A percentile compares a stretch with the other conserved stretches of the same genome.
phyloP scores from a whole-genome alignment of 371 early-diverging fungal species.

The Furculomyces boomerangus region DNA sequence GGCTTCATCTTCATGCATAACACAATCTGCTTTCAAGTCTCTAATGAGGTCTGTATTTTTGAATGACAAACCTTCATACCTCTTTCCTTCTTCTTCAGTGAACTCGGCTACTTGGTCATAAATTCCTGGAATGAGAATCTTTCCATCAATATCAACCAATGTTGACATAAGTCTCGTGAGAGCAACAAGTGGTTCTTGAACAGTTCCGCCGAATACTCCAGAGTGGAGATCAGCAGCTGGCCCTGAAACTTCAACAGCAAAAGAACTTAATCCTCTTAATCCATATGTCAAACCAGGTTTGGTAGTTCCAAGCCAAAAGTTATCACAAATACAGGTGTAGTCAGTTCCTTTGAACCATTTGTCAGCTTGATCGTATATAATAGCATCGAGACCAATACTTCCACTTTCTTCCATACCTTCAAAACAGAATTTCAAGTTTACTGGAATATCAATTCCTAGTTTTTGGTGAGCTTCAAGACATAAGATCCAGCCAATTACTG shows the following conservation, averaged over 20 bases:
- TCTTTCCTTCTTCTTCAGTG: conserved; percentile 57
- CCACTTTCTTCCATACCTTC: conserved; percentile 89
- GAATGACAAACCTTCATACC: conserved; percentile 73
- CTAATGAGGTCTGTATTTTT: conserved; percentile 52
- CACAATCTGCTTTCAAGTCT: conserved; percentile 60
- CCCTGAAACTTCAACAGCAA: conserved; percentile 53
- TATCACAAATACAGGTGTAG: conserved; percentile 89
- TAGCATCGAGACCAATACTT: conserved; percentile 82
- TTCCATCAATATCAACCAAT: conserved; percentile 69
- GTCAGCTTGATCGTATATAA: conserved; percentile 66
- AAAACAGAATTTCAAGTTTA: conserved; percentile 87
- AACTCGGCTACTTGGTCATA: conserved; percentile 76
- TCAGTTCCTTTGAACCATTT: conserved; percentile 77
- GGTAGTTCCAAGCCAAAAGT: conserved; percentile 88
- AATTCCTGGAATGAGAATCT: conserved; percentile 83
- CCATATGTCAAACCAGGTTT: conserved; percentile 96
- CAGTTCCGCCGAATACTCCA: conserved; percentile 92
- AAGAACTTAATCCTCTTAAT: conserved; percentile 87
- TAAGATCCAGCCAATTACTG: conserved; percentile 85
- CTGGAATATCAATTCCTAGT: conserved; percentile 74
- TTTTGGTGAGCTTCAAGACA: conserved; percentile 83
- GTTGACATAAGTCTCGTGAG: conserved; percentile 62
- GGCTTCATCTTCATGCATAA: conserved; percentile 54
- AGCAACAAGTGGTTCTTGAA: conserved; percentile 96
- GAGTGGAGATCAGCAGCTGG: conserved; percentile 85